These are phyloP conservation scores for Lecanicillium sp. DNA, from an alignment of 2,329 filamentous ascomycete species.

Conservation along the genomic window DNA sequence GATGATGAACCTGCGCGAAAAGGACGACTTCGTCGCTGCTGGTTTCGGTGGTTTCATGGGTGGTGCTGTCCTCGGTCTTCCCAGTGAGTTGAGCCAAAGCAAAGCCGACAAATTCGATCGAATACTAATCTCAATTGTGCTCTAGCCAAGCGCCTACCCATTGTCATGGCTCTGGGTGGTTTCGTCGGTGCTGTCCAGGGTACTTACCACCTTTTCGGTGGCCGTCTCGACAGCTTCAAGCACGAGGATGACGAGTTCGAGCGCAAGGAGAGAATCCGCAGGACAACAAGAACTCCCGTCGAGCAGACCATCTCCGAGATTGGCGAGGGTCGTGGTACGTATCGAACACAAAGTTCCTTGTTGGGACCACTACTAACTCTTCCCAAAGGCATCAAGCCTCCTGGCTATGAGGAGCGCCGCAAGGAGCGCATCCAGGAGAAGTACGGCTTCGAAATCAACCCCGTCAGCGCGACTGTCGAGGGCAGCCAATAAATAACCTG, in stretches of 20 bases:
- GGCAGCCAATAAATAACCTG: constrained; percentile 30
- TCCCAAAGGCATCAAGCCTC: constrained; percentile 64
- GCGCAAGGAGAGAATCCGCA: constrained; percentile 67
- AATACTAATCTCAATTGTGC: neutral
- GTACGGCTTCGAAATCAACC: constrained; percentile 79
- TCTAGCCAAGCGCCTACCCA: constrained; percentile 52
- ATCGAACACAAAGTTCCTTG: constrained; percentile 9
- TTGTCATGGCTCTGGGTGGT: constrained; percentile 62
- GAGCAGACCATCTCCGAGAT: constrained; percentile 76
- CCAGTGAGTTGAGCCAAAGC: constrained; percentile 54
- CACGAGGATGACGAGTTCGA: constrained; percentile 64
- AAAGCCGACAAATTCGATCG: too few relatives aligned
- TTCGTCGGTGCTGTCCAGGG: constrained; percentile 52
- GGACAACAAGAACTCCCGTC: constrained; percentile 65
- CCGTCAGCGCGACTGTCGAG: constrained; percentile 49
- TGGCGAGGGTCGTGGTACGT: constrained; percentile 79
- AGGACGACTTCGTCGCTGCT: constrained; percentile 72
- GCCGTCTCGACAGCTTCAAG: constrained; percentile 47
- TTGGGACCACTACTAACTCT: constrained; percentile 15
- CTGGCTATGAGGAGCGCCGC: constrained; percentile 80
- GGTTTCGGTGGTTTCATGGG: constrained; percentile 70
- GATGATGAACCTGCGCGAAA: constrained; percentile 77
- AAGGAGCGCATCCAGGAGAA: constrained; percentile 75
- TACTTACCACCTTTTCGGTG: constrained; percentile 63
- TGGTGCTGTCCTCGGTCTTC: constrained; percentile 66